These are phyloP conservation scores for Globisporangium abappressorium DNA, from an alignment of 352 stramenopile genomes.

Conservation along the genomic window DNA sequence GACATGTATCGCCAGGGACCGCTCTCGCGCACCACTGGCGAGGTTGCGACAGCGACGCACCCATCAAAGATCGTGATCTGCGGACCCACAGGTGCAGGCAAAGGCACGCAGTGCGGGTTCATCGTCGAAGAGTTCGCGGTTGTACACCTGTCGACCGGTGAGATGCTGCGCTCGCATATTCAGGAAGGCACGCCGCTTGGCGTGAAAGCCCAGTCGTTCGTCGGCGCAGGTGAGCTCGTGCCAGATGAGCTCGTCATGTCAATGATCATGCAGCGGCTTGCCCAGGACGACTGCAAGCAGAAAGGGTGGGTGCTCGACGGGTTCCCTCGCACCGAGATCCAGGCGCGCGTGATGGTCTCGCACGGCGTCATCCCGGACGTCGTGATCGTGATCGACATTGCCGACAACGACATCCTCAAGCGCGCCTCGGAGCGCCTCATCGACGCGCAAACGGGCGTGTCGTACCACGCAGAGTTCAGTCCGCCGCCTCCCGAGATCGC, in stretches of 20 bases:
- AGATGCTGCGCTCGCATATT: constrained; percentile 91
- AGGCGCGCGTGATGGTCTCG: constrained; percentile 86
- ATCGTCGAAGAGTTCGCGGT: constrained; percentile 87
- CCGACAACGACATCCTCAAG: constrained; percentile 86
- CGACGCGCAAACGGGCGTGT: constrained; percentile 71
- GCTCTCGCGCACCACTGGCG: constrained; percentile 12
- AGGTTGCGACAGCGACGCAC: background rate
- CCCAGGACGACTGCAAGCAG: constrained; percentile 80
- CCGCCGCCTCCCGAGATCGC: constrained; percentile 50
- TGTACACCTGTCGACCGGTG: constrained; percentile 91
- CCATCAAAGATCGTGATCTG: constrained; percentile 82
- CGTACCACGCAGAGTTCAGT: constrained; percentile 81
- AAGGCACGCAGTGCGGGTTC: constrained; percentile 93
- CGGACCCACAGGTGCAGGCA: constrained; percentile 92
- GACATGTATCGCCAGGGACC: constrained; percentile 52
- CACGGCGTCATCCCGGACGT: constrained; percentile 82
- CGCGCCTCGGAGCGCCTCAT: constrained; percentile 75
- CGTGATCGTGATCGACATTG: constrained; percentile 90
- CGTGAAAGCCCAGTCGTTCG: constrained; percentile 79
- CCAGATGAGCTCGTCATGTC: constrained; percentile 93
- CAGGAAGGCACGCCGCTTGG: constrained; percentile 51
- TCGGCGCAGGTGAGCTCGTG: constrained; percentile 87
- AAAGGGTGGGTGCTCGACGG: constrained; percentile 94
- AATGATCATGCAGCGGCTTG: constrained; percentile 73
- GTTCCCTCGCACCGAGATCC: constrained; percentile 90